phyloP scores from a whole-genome alignment of 495 filamentous ascomycete genomes.

The Neurospora sp. region DNA sequence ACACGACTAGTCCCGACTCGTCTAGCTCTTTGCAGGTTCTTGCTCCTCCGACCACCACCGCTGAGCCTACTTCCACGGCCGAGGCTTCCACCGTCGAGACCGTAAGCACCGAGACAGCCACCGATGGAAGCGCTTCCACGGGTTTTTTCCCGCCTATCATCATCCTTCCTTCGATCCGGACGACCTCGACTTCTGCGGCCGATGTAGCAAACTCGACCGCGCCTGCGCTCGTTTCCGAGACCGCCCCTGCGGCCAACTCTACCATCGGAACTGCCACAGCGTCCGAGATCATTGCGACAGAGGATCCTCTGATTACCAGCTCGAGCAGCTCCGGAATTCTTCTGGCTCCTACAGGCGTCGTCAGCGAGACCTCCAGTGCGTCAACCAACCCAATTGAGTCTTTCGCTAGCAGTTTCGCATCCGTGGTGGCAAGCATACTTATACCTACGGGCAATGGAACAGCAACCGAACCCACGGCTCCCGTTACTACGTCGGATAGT shows the following conservation, averaged over 20 bases:
- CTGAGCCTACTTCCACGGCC: not conserved
- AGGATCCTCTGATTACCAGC: constrained; percentile 2
- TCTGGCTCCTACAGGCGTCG: constrained; percentile 8
- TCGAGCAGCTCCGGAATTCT: constrained; percentile 4
- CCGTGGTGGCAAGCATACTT: constrained; percentile 2
- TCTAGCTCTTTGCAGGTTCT: not conserved
- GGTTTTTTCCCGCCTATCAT: not conserved
- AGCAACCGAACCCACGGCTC: not conserved
- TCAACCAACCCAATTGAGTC: constrained; percentile 1
- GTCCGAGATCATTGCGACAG: not conserved
- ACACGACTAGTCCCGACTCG: not conserved
- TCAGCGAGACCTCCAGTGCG: constrained; percentile 1
- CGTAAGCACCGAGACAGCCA: not conserved
- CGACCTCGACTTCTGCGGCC: not conserved
- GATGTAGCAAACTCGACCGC: not conserved
- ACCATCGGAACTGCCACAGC: not conserved
- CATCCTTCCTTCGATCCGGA: constrained; percentile 4
- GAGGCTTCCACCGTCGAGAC: not conserved
- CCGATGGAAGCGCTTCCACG: not conserved
- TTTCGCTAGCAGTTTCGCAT: constrained; percentile 1
- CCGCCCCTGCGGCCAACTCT: not conserved
- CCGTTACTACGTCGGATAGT: not conserved
- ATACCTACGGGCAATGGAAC: not conserved
- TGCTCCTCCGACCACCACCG: not conserved
- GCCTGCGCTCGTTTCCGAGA: not conserved